Conservation (phyloP, 495 filamentous ascomycete genomes). For the Trichoderma virens region DNA sequence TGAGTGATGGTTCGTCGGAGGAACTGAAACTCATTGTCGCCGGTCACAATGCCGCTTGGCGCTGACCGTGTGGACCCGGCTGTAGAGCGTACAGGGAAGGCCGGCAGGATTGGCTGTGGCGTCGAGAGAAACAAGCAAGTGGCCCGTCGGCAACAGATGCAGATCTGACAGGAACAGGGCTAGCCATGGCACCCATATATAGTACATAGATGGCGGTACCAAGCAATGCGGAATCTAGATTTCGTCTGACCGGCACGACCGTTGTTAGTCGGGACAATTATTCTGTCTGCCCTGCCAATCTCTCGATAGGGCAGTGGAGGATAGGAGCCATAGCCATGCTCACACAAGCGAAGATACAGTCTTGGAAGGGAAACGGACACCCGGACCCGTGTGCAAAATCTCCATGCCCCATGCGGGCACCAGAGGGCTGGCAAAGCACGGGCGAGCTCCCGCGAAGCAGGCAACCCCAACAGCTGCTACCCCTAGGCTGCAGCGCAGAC, state of each 20-base stretch:
- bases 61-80: neutral
- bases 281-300: neutral
- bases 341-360: too few species aligned
- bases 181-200: neutral
- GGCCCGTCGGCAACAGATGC: constrained; percentile 2
- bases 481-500: neutral
- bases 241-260: neutral
- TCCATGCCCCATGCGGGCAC: too few species aligned
- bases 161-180: constrained; percentile 9
- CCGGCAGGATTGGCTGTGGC: neutral
- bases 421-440: too few species aligned
- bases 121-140: neutral
- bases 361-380: too few species aligned
- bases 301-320: neutral
- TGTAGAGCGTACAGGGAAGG: neutral
- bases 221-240: neutral
- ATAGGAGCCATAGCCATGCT: too few species aligned
- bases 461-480: too few species aligned
- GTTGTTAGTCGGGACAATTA: neutral
- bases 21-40: constrained; percentile 1
- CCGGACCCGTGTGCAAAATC: too few species aligned
- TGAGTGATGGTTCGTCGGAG: neutral
- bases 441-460: neutral
- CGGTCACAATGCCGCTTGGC: neutral
- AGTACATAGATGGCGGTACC: neutral